phyloP scores from a whole-genome alignment of 2,329 filamentous ascomycete genomes.

The Chrysoporthe cubensis region DNA sequence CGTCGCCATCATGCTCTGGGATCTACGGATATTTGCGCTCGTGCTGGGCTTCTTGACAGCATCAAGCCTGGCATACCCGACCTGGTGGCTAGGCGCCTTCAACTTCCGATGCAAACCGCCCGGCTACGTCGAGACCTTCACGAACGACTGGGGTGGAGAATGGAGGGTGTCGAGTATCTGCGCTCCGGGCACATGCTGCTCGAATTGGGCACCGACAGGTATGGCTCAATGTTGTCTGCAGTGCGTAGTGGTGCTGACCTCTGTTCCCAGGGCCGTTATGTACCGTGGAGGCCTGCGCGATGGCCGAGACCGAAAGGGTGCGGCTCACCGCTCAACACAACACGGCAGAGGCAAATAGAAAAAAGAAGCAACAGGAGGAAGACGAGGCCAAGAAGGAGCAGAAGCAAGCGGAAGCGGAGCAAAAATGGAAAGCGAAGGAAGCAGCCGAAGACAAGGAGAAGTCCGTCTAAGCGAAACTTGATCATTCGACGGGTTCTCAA shows the following conservation, averaged over 20 bases:
- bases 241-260: too few relatives aligned
- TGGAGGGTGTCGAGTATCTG: constrained; percentile 27
- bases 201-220: constrained; percentile 21
- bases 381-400: constrained; percentile 2
- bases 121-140: constrained; percentile 15
- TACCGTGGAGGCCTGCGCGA: constrained; percentile 19
- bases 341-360: background rate
- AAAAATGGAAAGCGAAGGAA: constrained; percentile 17
- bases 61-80: constrained; percentile 9
- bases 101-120: constrained; percentile 25
- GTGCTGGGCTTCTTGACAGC: constrained; percentile 4
- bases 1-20: constrained; percentile 6
- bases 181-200: constrained; percentile 24
- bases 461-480: background rate
- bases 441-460: background rate
- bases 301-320: constrained; percentile 17
- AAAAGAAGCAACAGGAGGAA: constrained; percentile 10
- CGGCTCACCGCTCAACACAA: constrained; percentile 14
- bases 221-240: background rate
- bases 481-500: background rate
- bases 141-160: constrained; percentile 19
- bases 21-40: background rate
- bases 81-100: constrained; percentile 23
- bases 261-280: constrained; percentile 21
- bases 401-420: constrained; percentile 14